Percentiles rank a stretch among this genome's conserved stretches.
These are phyloP conservation scores for Solanum chiquidenum DNA, from an alignment of 257 asterid genomes.

Conservation along the genomic window DNA sequence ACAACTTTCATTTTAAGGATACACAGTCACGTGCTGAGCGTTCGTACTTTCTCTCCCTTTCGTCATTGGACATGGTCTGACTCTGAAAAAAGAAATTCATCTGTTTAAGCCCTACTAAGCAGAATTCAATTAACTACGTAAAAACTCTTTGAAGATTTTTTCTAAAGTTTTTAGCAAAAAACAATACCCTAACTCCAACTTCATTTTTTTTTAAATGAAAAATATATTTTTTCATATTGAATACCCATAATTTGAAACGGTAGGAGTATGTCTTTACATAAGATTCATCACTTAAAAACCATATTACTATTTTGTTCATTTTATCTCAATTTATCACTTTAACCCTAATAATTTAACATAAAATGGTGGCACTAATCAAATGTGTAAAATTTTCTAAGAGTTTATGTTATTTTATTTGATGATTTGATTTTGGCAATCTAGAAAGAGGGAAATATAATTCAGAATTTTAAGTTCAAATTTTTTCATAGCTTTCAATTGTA, in stretches of 20 bases:
- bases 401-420: not conserved
- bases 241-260: not conserved
- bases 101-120: too few species aligned
- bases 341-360: not conserved
- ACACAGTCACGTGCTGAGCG: not conserved
- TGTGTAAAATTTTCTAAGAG: not conserved
- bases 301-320: not conserved
- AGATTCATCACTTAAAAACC: not conserved
- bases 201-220: too few species aligned
- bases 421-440: not conserved
- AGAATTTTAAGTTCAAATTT: not conserved
- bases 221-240: not conserved
- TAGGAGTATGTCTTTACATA: not conserved
- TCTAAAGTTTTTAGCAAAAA: fast-evolving
- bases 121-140: too few species aligned
- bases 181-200: too few species aligned
- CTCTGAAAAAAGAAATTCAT: not conserved
- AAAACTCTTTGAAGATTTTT: not conserved
- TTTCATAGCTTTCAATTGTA: not conserved
- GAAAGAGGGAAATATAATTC: not conserved
- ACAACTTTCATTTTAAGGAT: not conserved
- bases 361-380: not conserved
- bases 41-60: not conserved
- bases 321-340: not conserved
- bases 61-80: not conserved